Percentiles rank a stretch among this genome's conserved stretches.
Conservation (phyloP, 148 eudicot species). For the Polygonum maritimum region DNA sequence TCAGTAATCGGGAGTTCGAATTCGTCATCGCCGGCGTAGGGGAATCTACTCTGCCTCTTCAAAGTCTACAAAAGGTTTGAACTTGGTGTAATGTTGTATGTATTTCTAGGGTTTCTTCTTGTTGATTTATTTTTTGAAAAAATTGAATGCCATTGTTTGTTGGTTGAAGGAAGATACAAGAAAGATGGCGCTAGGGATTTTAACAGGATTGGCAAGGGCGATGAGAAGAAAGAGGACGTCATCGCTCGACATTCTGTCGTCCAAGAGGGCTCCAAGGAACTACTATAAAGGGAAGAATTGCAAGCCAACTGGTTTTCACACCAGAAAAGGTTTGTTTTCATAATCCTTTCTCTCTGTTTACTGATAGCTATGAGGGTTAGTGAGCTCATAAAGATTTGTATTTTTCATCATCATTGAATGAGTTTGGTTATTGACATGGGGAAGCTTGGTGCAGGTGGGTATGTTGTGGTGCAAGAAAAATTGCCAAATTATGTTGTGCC, state of each 20-base stretch:
- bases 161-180: not conserved
- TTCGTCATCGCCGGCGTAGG: too few species aligned
- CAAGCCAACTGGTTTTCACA: constrained; percentile 97
- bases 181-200: constrained; percentile 56
- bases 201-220: constrained; percentile 68
- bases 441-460: constrained; percentile 43
- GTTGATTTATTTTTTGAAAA: too few species aligned
- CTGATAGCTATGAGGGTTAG: not conserved
- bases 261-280: constrained; percentile 68
- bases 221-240: constrained; percentile 74
- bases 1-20: too few species aligned
- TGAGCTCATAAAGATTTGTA: not conserved
- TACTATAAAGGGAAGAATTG: constrained; percentile 96
- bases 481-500: constrained; percentile 65
- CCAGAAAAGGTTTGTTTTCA: constrained; percentile 62
- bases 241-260: constrained; percentile 71
- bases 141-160: not conserved
- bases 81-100: too few species aligned
- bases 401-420: not conserved
- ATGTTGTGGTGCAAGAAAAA: constrained; percentile 60
- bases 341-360: not conserved
- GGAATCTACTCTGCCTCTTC: too few species aligned
- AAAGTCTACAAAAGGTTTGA: too few species aligned
- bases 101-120: too few species aligned
- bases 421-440: not conserved